A percentile compares a stretch with the other conserved stretches of the same genome.
Evolutionary conservation across 2,329 filamentous ascomycete genomes (phyloP).

Genomic region (Akanthomyces dipterigenus): DNA sequence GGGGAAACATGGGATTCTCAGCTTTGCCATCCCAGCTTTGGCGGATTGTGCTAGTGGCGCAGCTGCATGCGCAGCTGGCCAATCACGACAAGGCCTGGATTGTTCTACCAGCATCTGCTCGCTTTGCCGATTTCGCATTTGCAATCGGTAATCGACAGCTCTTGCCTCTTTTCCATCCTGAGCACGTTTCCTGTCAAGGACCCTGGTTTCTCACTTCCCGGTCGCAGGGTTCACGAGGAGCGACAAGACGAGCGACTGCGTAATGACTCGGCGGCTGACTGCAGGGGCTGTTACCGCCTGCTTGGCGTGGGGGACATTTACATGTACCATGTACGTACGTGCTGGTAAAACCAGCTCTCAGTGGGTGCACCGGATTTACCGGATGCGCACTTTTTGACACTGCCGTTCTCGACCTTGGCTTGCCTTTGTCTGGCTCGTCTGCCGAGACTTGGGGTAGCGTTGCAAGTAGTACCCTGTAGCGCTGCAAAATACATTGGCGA

Average conservation of each 20-base stretch:
- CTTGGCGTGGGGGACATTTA: not conserved
- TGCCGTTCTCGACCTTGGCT: too few relatives aligned
- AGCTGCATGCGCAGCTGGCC: not conserved
- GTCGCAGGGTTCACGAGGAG: not conserved
- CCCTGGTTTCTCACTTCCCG: too few relatives aligned
- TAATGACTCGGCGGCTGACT: not conserved
- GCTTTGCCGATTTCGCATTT: not conserved
- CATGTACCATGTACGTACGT: not conserved
- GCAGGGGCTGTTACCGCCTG: not conserved
- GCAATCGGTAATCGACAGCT: not conserved
- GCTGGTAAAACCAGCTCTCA: too few relatives aligned
- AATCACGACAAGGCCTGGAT: not conserved
- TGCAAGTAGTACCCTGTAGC: too few relatives aligned
- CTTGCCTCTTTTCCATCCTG: not conserved
- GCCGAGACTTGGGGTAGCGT: too few relatives aligned
- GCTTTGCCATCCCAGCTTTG: constrained; percentile 3
- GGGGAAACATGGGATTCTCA: constrained; percentile 3
- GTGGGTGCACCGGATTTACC: too few relatives aligned
- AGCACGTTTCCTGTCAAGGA: too few relatives aligned
- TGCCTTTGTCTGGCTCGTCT: too few relatives aligned
- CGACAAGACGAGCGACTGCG: not conserved
- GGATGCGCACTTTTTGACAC: too few relatives aligned
- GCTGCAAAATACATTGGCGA: too few relatives aligned
- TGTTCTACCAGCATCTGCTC: not conserved
- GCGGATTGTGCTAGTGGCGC: not conserved